Base-by-base conservation (phyloP, 2,329 filamentous ascomycete genomes). In the Colletotrichum paranaense region DNA sequence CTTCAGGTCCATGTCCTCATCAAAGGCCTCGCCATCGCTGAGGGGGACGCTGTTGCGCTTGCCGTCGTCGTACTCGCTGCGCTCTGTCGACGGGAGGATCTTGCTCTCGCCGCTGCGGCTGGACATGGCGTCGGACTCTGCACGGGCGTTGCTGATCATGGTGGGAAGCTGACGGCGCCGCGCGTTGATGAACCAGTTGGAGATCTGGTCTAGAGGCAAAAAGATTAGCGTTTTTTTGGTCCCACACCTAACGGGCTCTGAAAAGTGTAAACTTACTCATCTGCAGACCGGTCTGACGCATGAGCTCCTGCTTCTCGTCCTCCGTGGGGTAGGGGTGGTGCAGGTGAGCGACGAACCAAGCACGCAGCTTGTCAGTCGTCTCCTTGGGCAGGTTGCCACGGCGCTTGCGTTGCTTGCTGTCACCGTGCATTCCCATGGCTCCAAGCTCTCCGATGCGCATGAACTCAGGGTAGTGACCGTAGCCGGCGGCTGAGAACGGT, bases 371-470 rank as follows among this genome's bases (percentile, higher is more conserved):
- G 79, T 95, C 93, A 0, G 95, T 98, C 0, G 94, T 94, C 67
- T 95, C 93, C 80, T 97, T 97, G n/a, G 95, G 95, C 3, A 98
- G 86, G 79, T 98, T 98, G 1, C 95, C 95, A 52, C 95, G 89
- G 65, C 95, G 88, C 80, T 91, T 92, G 38, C 90, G 84, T 76
- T 87, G 87, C 80, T 88, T 90, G 72, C 79, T 83, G 69, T 89
- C 88, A 2, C 80, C 82, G 22, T 79, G 80, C 67, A 83, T 76
- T 8, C 80, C 81, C 75, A 81, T 80, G 14, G 78, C 76, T 26
- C 83, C 81, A 62, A 84, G 80, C 4, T 87, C 84, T 19, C 81
- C 81, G 26, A 83, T 83, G 14, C 84, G 83, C 75, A 84, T 81
- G 73, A 84, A 85, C 38, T 88, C 84, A 19, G 82, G 83, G 65